Base-by-base conservation (phyloP, 2,329 filamentous ascomycete genomes). In the Teratosphaeria viscida region DNA sequence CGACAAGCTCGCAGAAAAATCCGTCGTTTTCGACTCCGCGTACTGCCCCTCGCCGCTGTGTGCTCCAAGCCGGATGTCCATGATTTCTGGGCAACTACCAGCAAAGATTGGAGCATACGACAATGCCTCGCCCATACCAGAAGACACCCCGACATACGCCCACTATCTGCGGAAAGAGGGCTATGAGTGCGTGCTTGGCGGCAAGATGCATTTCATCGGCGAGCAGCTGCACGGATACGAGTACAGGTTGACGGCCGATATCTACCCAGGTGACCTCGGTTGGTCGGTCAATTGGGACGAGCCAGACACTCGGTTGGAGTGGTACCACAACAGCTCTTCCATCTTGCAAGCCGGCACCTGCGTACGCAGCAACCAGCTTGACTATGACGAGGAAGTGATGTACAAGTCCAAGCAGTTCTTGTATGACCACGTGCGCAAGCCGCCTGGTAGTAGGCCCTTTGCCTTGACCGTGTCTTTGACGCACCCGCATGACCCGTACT, bases 201-300 rank as follows among this genome's bases (percentile, higher is more conserved):
- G 92, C 63, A 96, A 96, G 81, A 96, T 96, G 92, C 92, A 96
- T 76, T 96, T 96, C 72, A 88, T 95, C 58, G 92, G 92, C 37
- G 92, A 96, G 72, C 92, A 96, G 76, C 81, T 96, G 61, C 92
- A 96, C 72, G 92, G 92, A 34, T 96, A 95, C 70, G 92, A 96
- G 78, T 88, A 90, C 69, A 85, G 92, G 60, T 81, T 96, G 69
- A 96, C 92, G n/a, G 89, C 87, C 66, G 92, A 96, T 73, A 96
- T 96, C 71, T 96, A 96, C 74, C 92, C 92, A 0, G 92, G 88
- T 60, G 92, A 96, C 71, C 91, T 94, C 71, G 92, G 92, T 64
- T 96, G 92, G 92, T 87, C 87, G 12, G 92, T 96, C 64, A 92
- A 96, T 76, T 96, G 92, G 92, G 92, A 96, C 72, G 85, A 92